phyloP scores from a whole-genome alignment of 441 rosid species.

The Syzygium syzygioides region DNA sequence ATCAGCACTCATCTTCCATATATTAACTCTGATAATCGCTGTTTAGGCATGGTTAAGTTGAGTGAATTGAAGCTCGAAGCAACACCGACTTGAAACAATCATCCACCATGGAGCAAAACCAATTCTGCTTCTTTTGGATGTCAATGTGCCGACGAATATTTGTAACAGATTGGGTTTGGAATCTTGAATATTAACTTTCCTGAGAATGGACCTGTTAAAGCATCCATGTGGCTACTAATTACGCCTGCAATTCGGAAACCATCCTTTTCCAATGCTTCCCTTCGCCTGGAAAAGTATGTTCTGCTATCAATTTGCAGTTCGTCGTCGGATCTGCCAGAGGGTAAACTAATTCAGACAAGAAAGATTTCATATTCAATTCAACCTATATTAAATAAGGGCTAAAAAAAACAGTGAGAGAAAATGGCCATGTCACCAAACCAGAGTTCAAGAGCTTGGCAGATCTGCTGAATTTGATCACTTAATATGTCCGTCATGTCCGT shows the following conservation, averaged over 20 bases:
- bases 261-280: constrained; percentile 21
- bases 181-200: constrained; percentile 53
- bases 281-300: constrained; percentile 31
- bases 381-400: neutral
- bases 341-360: neutral
- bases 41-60: neutral
- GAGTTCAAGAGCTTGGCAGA: neutral
- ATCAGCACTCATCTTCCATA: neutral
- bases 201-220: constrained; percentile 31
- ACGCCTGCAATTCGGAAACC: constrained; percentile 39
- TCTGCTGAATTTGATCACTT: neutral
- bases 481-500: neutral
- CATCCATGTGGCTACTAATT: constrained; percentile 66
- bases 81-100: neutral
- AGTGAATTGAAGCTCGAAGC: neutral
- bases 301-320: constrained; percentile 32
- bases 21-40: neutral
- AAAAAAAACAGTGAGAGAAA: neutral
- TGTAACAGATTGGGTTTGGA: constrained; percentile 44
- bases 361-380: neutral
- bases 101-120: neutral
- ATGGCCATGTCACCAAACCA: neutral
- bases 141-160: constrained; percentile 15
- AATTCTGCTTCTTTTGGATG: neutral
- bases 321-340: constrained; percentile 37